phyloP scores from a whole-genome alignment of 1,139 yeast species.

The Groenewaldozyma auringiensis region DNA sequence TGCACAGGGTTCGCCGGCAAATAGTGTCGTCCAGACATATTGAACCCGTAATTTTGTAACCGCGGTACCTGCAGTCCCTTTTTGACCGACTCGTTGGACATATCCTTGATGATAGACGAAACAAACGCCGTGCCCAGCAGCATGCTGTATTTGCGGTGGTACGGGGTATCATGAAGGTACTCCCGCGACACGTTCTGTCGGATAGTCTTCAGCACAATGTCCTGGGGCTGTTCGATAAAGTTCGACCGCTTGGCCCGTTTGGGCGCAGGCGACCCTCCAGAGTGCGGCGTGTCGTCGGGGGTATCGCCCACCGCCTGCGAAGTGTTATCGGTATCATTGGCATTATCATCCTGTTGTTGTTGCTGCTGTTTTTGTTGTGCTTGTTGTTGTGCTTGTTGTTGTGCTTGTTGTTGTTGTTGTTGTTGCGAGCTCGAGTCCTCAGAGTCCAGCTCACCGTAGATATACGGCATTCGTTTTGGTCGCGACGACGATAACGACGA shows the following conservation, averaged over 20 bases:
- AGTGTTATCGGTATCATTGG: too few relatives aligned
- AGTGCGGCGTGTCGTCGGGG: background rate
- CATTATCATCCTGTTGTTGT: background rate
- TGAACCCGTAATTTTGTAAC: conserved; percentile 59
- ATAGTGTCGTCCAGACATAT: conserved; percentile 52
- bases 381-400: too few relatives aligned
- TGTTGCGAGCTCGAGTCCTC: background rate
- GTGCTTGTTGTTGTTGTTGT: too few relatives aligned
- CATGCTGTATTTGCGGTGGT: conserved; percentile 26
- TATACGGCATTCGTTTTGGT: background rate
- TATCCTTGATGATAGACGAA: conserved; percentile 33
- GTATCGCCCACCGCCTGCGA: background rate
- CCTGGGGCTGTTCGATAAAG: background rate
- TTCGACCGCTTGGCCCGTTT: background rate
- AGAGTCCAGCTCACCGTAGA: background rate
- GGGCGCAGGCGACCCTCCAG: background rate
- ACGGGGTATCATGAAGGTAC: background rate
- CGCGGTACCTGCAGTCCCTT: conserved; percentile 44
- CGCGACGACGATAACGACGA: background rate
- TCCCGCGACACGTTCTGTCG: conserved; percentile 28
- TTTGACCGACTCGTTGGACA: conserved; percentile 36
- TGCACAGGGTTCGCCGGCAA: conserved; percentile 19
- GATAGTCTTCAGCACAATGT: background rate
- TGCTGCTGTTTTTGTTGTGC: too few relatives aligned
- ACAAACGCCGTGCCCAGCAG: conserved; percentile 44